A percentile compares a stretch with the other conserved stretches of the same genome.
phyloP scores from a whole-genome alignment of 371 early-diverging fungal genomes.

The Cokeromyces recurvatus region DNA sequence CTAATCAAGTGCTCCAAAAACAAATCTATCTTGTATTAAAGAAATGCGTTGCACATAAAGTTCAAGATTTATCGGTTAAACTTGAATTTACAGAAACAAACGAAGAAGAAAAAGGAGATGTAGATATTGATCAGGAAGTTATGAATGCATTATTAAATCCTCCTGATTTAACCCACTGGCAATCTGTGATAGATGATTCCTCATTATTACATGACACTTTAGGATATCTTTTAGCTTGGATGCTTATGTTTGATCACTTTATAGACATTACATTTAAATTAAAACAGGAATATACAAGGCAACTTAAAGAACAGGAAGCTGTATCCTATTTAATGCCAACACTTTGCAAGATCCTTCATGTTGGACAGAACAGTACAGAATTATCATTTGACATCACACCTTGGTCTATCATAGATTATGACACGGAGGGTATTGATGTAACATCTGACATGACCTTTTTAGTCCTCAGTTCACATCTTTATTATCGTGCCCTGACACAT shows the following conservation, averaged over 20 bases:
- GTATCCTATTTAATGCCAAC: conserved; percentile 54
- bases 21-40: conserved; percentile 39
- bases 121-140: conserved; percentile 16
- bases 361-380: conserved; percentile 43
- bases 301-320: conserved; percentile 56
- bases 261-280: conserved; percentile 78
- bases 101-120: conserved; percentile 24
- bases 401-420: conserved; percentile 68
- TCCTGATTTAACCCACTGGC: conserved; percentile 21
- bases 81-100: conserved; percentile 39
- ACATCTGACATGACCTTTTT: conserved; percentile 55
- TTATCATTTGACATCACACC: conserved; percentile 62
- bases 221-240: conserved; percentile 72
- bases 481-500: conserved; percentile 57
- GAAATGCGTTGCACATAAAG: conserved; percentile 33
- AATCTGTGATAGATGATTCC: conserved; percentile 3
- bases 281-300: conserved; percentile 57
- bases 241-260: conserved; percentile 72
- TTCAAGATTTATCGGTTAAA: conserved; percentile 42
- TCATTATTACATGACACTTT: conserved; percentile 33
- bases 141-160: conserved; percentile 19
- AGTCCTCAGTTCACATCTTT: conserved; percentile 70
- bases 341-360: conserved; percentile 61
- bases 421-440: conserved; percentile 60
- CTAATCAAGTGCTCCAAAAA: conserved; percentile 39